A percentile compares a stretch with the other conserved stretches of the same genome.
Conservation (phyloP, 1,284 basidiomycete species). For the Termitomyces sp. region DNA sequence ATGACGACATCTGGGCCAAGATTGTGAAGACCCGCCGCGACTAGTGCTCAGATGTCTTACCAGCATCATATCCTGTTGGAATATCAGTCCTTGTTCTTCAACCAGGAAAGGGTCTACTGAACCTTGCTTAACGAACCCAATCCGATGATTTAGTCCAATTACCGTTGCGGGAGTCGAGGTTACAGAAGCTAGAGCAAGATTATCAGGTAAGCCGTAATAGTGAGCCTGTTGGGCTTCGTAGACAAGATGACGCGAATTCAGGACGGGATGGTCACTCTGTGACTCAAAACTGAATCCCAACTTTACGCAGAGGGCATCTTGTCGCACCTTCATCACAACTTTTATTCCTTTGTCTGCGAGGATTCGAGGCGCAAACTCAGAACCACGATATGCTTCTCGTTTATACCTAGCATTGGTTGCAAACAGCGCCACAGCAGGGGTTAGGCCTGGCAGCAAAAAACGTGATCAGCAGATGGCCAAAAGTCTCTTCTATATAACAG, state of each 20-base stretch:
- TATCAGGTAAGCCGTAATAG: slow-evolving; percentile 61
- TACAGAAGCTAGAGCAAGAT: slow-evolving; percentile 67
- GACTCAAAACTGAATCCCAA: background rate
- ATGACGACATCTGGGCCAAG: slow-evolving; percentile 47
- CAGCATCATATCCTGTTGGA: slow-evolving; percentile 33
- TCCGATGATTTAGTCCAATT: slow-evolving; percentile 76
- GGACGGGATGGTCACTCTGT: slow-evolving; percentile 68
- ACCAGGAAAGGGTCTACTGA: background rate
- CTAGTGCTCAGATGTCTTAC: slow-evolving; percentile 16
- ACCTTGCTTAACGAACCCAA: slow-evolving; percentile 72
- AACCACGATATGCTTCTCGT: slow-evolving; percentile 80
- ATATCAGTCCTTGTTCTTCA: background rate
- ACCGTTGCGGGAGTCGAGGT: slow-evolving; percentile 75
- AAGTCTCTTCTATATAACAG: background rate
- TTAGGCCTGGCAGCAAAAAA: slow-evolving; percentile 32
- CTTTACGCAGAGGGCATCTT: background rate
- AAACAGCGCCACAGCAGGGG: slow-evolving; percentile 74
- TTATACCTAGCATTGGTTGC: slow-evolving; percentile 73
- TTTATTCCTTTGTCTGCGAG: slow-evolving; percentile 69
- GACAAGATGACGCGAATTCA: slow-evolving; percentile 76
- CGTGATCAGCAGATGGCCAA: background rate
- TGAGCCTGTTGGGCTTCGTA: slow-evolving; percentile 88
- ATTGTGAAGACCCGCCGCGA: background rate
- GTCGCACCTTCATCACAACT: slow-evolving; percentile 71
- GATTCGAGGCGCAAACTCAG: slow-evolving; percentile 81